Percentiles rank a stretch among this genome's conserved stretches.
phyloP scores from a whole-genome alignment of 768 basidiomycete genomes.

The Mycena venus region DNA sequence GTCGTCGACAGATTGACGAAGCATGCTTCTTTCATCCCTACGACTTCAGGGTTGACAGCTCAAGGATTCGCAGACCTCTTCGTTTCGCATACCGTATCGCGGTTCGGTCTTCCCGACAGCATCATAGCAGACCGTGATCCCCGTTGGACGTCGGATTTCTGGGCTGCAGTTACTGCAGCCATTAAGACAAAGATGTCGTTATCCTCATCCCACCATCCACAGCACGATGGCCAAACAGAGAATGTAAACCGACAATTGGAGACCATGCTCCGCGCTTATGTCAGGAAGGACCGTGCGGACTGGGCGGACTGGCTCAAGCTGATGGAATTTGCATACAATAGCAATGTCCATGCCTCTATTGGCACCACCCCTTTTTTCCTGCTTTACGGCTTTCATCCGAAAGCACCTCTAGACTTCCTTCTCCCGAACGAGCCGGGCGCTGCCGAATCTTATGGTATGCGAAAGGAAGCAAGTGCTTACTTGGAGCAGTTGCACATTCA shows the following conservation, averaged over 20 bases:
- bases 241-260: neutral
- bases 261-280: neutral
- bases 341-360: neutral
- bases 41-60: constrained; percentile 8
- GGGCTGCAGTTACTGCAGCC: neutral
- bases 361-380: neutral
- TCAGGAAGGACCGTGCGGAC: neutral
- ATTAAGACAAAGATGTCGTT: constrained; percentile 1
- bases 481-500: neutral
- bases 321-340: neutral
- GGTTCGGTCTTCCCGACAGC: constrained; percentile 9
- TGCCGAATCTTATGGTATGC: neutral
- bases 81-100: neutral
- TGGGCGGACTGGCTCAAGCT: neutral
- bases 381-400: neutral
- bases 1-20: neutral
- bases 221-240: neutral
- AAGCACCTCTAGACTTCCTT: neutral
- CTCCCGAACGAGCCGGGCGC: neutral
- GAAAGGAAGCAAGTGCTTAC: neutral
- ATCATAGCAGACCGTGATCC: constrained; percentile 22
- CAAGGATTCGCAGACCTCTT: neutral
- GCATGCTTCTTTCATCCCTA: no score
- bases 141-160: constrained; percentile 13
- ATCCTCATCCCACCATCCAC: neutral